These are phyloP conservation scores for Acorus gramineus DNA, from an alignment of 106 monocot species.

Conservation along the genomic window DNA sequence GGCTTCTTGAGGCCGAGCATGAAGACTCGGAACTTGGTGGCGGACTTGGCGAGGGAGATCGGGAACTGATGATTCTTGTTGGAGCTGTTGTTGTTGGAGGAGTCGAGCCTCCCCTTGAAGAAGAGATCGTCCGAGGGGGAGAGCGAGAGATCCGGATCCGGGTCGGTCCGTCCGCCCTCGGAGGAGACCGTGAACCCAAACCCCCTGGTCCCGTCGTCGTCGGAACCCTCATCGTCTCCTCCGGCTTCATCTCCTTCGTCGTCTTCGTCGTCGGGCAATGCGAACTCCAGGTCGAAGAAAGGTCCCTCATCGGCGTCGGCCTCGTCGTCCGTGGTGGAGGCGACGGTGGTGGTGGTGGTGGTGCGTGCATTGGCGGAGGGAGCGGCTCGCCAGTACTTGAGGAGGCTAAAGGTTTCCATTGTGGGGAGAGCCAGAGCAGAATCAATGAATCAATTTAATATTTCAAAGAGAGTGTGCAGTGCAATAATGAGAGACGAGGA, in stretches of 20 bases:
- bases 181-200: constrained; percentile 11
- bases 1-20: constrained; percentile 34
- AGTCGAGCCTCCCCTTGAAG: constrained; percentile 27
- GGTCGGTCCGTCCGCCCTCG: neutral
- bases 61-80: constrained; percentile 13
- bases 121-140: constrained; percentile 28
- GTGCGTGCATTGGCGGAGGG: neutral
- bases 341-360: constrained; percentile 14
- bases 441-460: neutral
- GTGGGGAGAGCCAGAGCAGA: constrained; percentile 36
- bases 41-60: constrained; percentile 48
- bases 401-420: constrained; percentile 65
- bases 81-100: neutral
- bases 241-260: neutral
- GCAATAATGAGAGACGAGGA: too few species aligned
- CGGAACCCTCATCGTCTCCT: neutral
- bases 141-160: constrained; percentile 1
- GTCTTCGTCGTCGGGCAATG: constrained; percentile 8
- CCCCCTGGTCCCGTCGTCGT: constrained; percentile 16
- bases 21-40: constrained; percentile 66
- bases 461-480: neutral
- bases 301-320: constrained; percentile 46
- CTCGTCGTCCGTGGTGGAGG: constrained; percentile 3
- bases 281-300: constrained; percentile 52
- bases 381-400: constrained; percentile 51